Evolutionary conservation across 1,284 basidiomycete species (phyloP), one percentile per base, ranked within the genome.

Genomic region (Filobasidium uniguttulatum): DNA sequence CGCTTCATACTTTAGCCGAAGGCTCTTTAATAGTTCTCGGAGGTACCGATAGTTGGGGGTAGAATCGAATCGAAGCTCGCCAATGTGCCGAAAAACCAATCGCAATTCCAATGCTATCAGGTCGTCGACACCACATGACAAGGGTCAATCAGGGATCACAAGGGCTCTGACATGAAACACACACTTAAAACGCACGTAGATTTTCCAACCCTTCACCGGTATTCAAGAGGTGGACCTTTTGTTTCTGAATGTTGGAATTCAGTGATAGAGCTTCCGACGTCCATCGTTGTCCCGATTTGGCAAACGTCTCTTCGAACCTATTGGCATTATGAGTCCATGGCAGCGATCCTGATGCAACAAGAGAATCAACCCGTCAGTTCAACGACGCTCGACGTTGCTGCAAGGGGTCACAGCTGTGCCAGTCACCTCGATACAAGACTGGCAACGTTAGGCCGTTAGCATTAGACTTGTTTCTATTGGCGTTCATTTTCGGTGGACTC

Each of bases 281-380:
- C 53, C 53, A 54, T n/a, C 46, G 44, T 12, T 51, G 37, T n/a
- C 53, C 53, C 9, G 53, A 54, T 3, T 40, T 30, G 3, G 53
- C 53, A 29, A 54, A 54, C 1, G 44, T 44, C 34, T 50, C 53
- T 34, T 54, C 48, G 30, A 54, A 54, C 12, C 36, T 33, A 30
- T 50, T 31, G 14, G 48, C 53, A 14, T 54, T 17, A 10, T 33
- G 41, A 12, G 53, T 51, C 53, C 53, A 54, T 14, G 53, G 53
- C 6, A 54, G 53, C 8, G 9, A 28, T 4, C 52, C 52, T 53
- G 44, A 10, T 9, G 5, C 1, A 30, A n/a, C 2, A 26, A 37
- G 17, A 20, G 44, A 22, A 14, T n/a, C 2, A 28, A n/a, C n/a
- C n/a, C n/a, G n/a, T 19, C 10, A 30, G 28, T 26, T 12, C 12